Evolutionary conservation across 2,329 filamentous ascomycete genomes (phyloP).

Genomic region (Rutstroemia sydowiana): DNA sequence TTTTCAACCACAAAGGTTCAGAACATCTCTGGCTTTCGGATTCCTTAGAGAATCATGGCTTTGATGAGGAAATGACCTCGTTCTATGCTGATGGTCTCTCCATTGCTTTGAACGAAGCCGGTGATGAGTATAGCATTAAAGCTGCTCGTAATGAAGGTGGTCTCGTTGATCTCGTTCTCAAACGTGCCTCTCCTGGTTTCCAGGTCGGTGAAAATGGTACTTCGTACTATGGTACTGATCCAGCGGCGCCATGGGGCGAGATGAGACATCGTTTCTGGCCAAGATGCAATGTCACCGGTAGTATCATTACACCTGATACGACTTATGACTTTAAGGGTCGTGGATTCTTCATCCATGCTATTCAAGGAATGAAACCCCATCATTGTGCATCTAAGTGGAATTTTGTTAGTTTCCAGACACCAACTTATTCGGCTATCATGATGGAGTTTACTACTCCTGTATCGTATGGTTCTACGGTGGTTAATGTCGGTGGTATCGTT

Average conservation of each 20-base stretch:
- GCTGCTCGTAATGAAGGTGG: constrained; percentile 73
- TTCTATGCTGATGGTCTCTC: constrained; percentile 86
- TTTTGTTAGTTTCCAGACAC: constrained; percentile 85
- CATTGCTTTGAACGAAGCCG: constrained; percentile 78
- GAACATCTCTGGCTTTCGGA: constrained; percentile 74
- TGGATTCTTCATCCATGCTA: constrained; percentile 72
- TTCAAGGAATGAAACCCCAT: constrained; percentile 99
- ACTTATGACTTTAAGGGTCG: constrained; percentile 74
- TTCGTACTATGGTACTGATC: constrained; percentile 79
- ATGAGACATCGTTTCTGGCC: constrained; percentile 97
- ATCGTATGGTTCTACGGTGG: constrained; percentile 79
- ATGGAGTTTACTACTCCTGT: constrained; percentile 96
- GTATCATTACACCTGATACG: constrained; percentile 74
- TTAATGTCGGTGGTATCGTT: constrained; percentile 75
- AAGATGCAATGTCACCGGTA: constrained; percentile 72
- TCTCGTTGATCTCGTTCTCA: constrained; percentile 80
- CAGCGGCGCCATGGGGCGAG: constrained; percentile 79
- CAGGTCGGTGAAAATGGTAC: constrained; percentile 77
- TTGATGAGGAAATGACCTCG: constrained; percentile 73
- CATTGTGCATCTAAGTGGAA: constrained; percentile 91
- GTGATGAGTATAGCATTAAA: constrained; percentile 78
- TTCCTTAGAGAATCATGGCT: constrained; percentile 68
- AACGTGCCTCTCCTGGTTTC: constrained; percentile 70
- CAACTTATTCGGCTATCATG: constrained; percentile 77
- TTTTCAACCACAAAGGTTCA: constrained; percentile 68